phyloP scores from a whole-genome alignment of 129 eudicot genomes.

The Scalesia atractyloides region DNA sequence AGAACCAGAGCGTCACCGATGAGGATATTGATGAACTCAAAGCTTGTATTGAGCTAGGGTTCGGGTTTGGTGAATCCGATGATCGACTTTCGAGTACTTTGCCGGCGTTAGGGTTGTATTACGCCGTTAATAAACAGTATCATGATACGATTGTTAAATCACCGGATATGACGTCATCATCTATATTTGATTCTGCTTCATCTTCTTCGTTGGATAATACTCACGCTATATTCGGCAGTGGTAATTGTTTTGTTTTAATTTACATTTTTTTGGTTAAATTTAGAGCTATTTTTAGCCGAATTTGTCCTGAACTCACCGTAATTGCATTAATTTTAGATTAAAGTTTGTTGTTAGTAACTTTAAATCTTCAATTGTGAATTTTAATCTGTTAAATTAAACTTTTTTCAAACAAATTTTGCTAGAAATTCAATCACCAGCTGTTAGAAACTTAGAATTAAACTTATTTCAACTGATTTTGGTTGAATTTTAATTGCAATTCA shows the following conservation, averaged over 20 bases:
- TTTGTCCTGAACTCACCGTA: too few species aligned
- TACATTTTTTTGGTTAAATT: background rate
- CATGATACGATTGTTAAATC: slow-evolving; percentile 45
- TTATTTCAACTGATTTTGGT: background rate
- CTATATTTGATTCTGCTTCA: slow-evolving; percentile 43
- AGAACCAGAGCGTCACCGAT: slow-evolving; percentile 71
- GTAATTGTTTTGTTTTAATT: slow-evolving; percentile 27
- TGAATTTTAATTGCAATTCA: background rate
- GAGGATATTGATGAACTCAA: slow-evolving; percentile 82
- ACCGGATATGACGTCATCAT: slow-evolving; percentile 32
- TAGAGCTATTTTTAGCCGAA: too few species aligned
- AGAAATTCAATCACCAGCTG: background rate
- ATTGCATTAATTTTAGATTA: too few species aligned
- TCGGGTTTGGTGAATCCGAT: slow-evolving; percentile 56
- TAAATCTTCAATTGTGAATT: too few species aligned
- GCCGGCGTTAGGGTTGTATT: slow-evolving; percentile 76
- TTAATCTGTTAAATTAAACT: too few species aligned
- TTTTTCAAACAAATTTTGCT: background rate
- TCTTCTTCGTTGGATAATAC: slow-evolving; percentile 51
- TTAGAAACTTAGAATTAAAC: background rate
- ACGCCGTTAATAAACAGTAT: slow-evolving; percentile 66
- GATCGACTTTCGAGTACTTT: slow-evolving; percentile 59
- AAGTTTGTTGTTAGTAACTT: too few species aligned
- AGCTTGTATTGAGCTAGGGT: slow-evolving; percentile 82
- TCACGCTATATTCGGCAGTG: slow-evolving; percentile 42